Conservation (phyloP, 2,329 filamentous ascomycete species). For the Ceratocystis destructans region DNA sequence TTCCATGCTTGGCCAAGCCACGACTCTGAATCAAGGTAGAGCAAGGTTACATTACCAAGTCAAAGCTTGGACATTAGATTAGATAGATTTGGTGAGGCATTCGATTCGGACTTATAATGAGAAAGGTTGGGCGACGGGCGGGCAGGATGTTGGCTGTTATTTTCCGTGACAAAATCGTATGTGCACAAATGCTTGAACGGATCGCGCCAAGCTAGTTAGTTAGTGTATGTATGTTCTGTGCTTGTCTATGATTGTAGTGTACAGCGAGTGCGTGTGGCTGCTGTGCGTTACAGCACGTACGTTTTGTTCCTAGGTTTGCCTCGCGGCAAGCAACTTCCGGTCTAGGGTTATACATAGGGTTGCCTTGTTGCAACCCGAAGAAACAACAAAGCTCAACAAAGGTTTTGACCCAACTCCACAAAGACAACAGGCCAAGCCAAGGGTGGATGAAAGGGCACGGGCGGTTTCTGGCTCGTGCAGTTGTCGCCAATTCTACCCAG, state of each 20-base stretch:
- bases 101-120: neutral
- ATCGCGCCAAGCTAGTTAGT: no score
- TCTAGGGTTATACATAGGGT: neutral
- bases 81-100: neutral
- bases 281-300: neutral
- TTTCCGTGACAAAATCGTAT: neutral
- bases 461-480: neutral
- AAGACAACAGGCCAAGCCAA: neutral
- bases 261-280: neutral
- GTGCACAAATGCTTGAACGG: neutral
- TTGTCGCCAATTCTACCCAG: neutral
- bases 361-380: neutral
- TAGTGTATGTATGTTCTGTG: neutral
- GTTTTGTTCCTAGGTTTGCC: no score
- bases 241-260: neutral
- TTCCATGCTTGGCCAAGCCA: neutral
- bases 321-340: neutral
- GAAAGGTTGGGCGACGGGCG: neutral
- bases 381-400: neutral
- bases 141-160: neutral
- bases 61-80: neutral
- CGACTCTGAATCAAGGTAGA: neutral
- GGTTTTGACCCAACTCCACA: neutral
- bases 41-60: slow-evolving; percentile 3
- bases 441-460: neutral